Percentiles rank a stretch among this genome's conserved stretches.
phyloP scores from a whole-genome alignment of 1,139 yeast genomes.

The Suhomyces yuchorum region DNA sequence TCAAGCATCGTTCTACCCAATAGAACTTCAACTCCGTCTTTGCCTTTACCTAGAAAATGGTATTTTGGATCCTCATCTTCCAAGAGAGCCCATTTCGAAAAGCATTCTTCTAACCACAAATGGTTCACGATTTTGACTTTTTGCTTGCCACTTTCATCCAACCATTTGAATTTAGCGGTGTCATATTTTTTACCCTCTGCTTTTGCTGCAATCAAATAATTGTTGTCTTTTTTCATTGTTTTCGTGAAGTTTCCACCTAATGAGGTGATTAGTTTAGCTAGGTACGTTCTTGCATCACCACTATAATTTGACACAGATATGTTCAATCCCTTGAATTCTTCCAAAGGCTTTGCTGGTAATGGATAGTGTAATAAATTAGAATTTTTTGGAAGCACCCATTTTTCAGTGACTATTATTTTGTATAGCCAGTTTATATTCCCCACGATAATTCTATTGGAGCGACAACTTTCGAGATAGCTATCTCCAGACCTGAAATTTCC shows the following conservation, averaged over 20 bases:
- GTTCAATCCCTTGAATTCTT: conserved; percentile 52
- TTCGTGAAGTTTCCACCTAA: conserved; percentile 81
- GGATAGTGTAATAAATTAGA: conserved; percentile 73
- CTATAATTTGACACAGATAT: conserved; percentile 79
- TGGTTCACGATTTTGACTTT: conserved; percentile 67
- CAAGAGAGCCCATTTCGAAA: conserved; percentile 57
- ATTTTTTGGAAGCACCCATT: conserved; percentile 59
- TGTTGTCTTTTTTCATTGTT: conserved; percentile 64
- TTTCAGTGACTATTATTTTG: conserved; percentile 56
- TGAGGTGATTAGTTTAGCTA: conserved; percentile 62
- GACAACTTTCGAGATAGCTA: conserved; percentile 36
- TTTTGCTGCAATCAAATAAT: conserved; percentile 71
- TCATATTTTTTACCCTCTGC: conserved; percentile 73
- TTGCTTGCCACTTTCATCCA: conserved; percentile 28
- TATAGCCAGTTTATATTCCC: conserved; percentile 81
- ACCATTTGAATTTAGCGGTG: conserved; percentile 69
- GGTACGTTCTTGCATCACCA: conserved; percentile 78
- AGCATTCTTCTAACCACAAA: conserved; percentile 88
- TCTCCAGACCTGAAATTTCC: conserved; percentile 66
- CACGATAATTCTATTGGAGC: conserved; percentile 36
- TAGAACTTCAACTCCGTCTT: conserved; percentile 40
- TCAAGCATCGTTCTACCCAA: conserved; percentile 56
- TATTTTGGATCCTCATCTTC: conserved; percentile 49
- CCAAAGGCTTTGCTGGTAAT: conserved; percentile 53
- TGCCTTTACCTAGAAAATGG: conserved; percentile 45